Percentiles rank a stretch among this genome's conserved stretches.
These are phyloP conservation scores for Penicillium verrucosum DNA, from an alignment of 2,329 filamentous ascomycete species.

Conservation along the genomic window DNA sequence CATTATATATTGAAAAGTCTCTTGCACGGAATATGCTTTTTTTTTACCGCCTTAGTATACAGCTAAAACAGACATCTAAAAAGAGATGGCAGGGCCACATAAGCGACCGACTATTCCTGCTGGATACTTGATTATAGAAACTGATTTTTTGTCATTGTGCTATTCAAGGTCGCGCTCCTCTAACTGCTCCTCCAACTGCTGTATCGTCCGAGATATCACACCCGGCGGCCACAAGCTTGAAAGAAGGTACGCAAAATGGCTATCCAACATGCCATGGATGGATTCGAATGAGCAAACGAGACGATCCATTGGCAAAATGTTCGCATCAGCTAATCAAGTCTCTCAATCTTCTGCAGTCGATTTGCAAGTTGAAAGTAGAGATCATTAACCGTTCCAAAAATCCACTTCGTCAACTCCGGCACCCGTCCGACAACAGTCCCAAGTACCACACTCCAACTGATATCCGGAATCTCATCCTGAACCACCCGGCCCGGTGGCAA, in stretches of 20 bases:
- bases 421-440: slow-evolving; percentile 20
- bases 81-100: too few relatives aligned
- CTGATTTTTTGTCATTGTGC: not conserved
- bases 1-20: too few relatives aligned
- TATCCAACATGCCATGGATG: not conserved
- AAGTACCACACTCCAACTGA: slow-evolving; percentile 22
- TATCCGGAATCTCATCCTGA: slow-evolving; percentile 25
- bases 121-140: not conserved
- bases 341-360: slow-evolving; percentile 16
- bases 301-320: too few relatives aligned
- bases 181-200: not conserved
- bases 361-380: slow-evolving; percentile 18
- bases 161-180: not conserved
- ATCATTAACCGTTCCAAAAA: slow-evolving; percentile 9
- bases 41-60: too few relatives aligned
- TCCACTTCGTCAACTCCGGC: slow-evolving; percentile 15
- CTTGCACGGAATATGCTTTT: too few relatives aligned
- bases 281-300: not conserved
- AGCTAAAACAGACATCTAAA: too few relatives aligned
- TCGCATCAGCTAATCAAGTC: slow-evolving; percentile 13
- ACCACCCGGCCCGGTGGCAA: slow-evolving; percentile 34
- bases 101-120: too few relatives aligned
- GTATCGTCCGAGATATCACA: not conserved
- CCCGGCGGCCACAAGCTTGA: not conserved
- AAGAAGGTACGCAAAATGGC: not conserved